A percentile compares a stretch with the other conserved stretches of the same genome.
Evolutionary conservation across 2,329 filamentous ascomycete species (phyloP).

Genomic region (Orbilia ellipsospora): DNA sequence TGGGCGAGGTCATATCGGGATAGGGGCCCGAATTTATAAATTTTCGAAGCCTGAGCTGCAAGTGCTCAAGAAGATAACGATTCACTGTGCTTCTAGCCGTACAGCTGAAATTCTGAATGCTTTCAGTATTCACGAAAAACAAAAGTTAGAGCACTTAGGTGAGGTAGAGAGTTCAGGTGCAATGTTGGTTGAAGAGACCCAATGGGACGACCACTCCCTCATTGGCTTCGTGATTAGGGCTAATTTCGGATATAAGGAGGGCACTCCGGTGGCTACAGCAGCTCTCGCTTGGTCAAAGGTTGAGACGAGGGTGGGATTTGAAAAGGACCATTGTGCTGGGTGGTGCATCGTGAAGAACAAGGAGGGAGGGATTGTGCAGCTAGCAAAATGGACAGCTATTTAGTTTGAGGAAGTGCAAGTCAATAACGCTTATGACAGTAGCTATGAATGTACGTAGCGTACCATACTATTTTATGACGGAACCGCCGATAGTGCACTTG

Average conservation of each 20-base stretch:
- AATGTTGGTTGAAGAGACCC: neutral
- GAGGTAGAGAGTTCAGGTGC: neutral
- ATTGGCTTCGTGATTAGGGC: slow-evolving; percentile 41
- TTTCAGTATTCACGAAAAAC: neutral
- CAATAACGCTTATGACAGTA: neutral
- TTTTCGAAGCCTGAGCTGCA: slow-evolving; percentile 5
- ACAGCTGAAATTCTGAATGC: neutral
- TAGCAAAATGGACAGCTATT: slow-evolving; percentile 35
- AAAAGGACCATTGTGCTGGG: neutral
- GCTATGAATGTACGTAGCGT: neutral
- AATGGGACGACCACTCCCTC: neutral
- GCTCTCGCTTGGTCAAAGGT: slow-evolving; percentile 34
- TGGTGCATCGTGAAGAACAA: slow-evolving; percentile 36
- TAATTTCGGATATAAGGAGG: slow-evolving; percentile 34
- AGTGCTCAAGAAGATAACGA: slow-evolving; percentile 3
- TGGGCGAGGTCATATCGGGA: slow-evolving; percentile 26
- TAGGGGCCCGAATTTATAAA: slow-evolving; percentile 9
- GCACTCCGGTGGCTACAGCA: slow-evolving; percentile 22
- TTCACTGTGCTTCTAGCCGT: slow-evolving; percentile 3
- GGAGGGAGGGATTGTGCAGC: slow-evolving; percentile 5
- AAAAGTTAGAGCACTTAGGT: neutral
- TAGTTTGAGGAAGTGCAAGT: slow-evolving; percentile 7
- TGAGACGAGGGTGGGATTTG: neutral
- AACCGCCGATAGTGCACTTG: no score
- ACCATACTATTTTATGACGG: no score